Evolutionary conservation across 1,284 basidiomycete genomes (phyloP).

Genomic region (Cutaneotrichosporon sp.): DNA sequence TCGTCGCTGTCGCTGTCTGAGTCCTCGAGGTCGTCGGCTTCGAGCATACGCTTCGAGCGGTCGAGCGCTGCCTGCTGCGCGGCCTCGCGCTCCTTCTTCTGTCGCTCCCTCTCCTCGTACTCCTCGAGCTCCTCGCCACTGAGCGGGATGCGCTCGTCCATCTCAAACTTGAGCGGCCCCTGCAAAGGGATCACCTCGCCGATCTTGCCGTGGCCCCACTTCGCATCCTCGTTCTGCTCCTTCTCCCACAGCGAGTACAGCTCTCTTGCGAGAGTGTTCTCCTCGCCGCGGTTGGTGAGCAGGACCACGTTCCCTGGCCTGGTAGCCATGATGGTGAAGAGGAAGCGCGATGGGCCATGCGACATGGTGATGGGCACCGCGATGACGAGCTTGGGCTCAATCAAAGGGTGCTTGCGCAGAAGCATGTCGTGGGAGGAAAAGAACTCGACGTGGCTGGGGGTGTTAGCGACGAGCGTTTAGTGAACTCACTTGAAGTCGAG

Average conservation of each 20-base stretch:
- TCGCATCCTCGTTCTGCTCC: constrained; percentile 69
- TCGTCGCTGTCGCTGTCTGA: constrained; percentile 67
- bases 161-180: constrained; percentile 67
- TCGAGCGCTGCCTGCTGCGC: constrained; percentile 82
- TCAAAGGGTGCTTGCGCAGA: constrained; percentile 76
- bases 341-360: constrained; percentile 81
- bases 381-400: constrained; percentile 87
- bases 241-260: constrained; percentile 78
- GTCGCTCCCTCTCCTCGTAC: constrained; percentile 74
- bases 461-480: constrained; percentile 5
- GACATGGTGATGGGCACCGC: constrained; percentile 90
- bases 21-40: constrained; percentile 69
- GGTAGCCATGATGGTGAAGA: constrained; percentile 82
- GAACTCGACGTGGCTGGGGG: constrained; percentile 79
- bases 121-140: constrained; percentile 82
- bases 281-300: constrained; percentile 74
- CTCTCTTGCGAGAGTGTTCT: constrained; percentile 73
- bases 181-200: constrained; percentile 80
- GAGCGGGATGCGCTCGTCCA: constrained; percentile 84
- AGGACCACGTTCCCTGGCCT: constrained; percentile 81
- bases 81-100: constrained; percentile 79
- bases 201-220: constrained; percentile 76
- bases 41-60: constrained; percentile 82
- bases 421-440: constrained; percentile 81
- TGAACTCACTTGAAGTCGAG: constrained; percentile 53